These are phyloP conservation scores for Xylaria grammica DNA, from an alignment of 495 filamentous ascomycete species.

Conservation along the genomic window DNA sequence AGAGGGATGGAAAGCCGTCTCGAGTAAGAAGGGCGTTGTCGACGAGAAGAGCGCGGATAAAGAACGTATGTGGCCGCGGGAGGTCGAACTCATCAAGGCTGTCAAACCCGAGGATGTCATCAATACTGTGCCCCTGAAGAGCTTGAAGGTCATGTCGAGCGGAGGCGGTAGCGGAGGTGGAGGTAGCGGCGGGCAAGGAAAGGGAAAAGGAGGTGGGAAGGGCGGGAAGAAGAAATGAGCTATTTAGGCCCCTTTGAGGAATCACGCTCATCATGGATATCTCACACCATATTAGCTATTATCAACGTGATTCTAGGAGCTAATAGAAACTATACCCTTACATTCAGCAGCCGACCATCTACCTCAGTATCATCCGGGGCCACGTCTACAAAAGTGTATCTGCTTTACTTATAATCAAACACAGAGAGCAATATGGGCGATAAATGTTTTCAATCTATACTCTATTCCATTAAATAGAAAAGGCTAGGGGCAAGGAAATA, in stretches of 20 bases:
- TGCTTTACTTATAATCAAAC: no score
- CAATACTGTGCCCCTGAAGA: conserved; percentile 82
- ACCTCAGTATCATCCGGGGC: no score
- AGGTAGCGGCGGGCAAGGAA: conserved; percentile 49
- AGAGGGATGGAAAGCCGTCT: conserved; percentile 70
- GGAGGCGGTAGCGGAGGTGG: conserved; percentile 53
- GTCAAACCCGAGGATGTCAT: conserved; percentile 83
- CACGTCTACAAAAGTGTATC: no score
- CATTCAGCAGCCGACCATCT: no score
- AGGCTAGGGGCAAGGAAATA: neutral
- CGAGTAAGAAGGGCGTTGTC: conserved; percentile 60
- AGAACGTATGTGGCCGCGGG: conserved; percentile 80
- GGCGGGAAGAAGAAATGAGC: conserved; percentile 35
- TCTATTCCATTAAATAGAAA: neutral
- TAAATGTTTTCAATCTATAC: neutral
- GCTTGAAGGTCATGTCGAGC: conserved; percentile 77
- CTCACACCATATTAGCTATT: no score
- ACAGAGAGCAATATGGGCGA: no score
- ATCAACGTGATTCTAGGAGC: no score
- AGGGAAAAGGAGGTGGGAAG: conserved; percentile 29
- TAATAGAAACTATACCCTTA: no score
- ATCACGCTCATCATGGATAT: no score
- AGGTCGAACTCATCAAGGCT: conserved; percentile 79
- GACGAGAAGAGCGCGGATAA: conserved; percentile 63
- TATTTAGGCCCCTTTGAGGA: no score